Base-by-base conservation (phyloP, 208 protist species). In the Tetramitus jugosus region DNA sequence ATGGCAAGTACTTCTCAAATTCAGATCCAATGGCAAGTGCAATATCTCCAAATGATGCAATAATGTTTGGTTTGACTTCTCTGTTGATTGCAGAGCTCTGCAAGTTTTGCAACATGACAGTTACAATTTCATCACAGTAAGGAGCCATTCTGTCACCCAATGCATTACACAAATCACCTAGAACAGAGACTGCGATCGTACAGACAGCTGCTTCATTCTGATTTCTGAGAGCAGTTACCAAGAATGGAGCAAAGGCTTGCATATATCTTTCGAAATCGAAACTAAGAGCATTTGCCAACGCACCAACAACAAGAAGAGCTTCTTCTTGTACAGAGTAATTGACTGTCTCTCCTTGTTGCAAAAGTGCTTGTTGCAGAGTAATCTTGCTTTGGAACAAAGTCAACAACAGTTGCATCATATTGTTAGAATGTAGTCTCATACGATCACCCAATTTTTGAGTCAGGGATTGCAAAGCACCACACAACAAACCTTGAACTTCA, bases 1-100 rank as follows among this genome's bases (percentile, higher is more conserved):
- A 74, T 39, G 69, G 49, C 35, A 97, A 81, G 86, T 95, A 97
- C 29, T 87, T 87, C 46, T 87, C 84, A 80, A 98, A 96, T 26
- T 82, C 72, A n/a, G 64, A 77, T 13, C 86, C 87, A 31, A 97
- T 90, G 72, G 94, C 92, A 8, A 98, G 78, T 4, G 95, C 94
- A 56, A 98, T 92, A 82, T 98, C 96, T 43, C 95, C 94, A 67
- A 98, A 91, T 84, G 89, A 93, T 46, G 85, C 84, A 49, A 97
- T 77, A 77, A 97, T 94, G 29, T 84, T 84, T 77, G 93, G 93
- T 86, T 98, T 98, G n/a, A 96, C 83, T 79, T 91, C 87, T 76
- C 89, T 87, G 75, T 95, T 87, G 13, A 97, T 79, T 29, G 91
- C 76, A 23, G 83, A 81, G 80, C 89, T 90, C 37, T 81, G 43